phyloP scores from a whole-genome alignment of 495 filamentous ascomycete genomes.

The Xylaria palmicola region DNA sequence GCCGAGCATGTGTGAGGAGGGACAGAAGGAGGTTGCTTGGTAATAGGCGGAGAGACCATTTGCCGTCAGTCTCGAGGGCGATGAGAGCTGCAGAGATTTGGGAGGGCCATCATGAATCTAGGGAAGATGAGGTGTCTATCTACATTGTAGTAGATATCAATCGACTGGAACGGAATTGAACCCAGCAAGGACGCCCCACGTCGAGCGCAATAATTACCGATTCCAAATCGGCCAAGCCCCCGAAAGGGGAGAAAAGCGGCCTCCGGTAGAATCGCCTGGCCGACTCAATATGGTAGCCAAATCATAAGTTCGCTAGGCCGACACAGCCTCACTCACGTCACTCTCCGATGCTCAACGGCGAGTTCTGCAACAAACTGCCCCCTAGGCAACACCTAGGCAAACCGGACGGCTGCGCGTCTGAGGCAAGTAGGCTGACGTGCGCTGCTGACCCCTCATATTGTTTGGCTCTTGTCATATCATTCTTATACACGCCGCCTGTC shows the following conservation, averaged over 20 bases:
- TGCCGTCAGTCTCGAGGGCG: too few species aligned
- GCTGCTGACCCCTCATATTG: neutral
- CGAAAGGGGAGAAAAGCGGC: slow-evolving; percentile 8
- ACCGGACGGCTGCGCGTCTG: neutral
- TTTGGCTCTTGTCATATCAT: too few species aligned
- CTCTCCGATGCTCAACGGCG: too few species aligned
- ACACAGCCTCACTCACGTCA: slow-evolving; percentile 16
- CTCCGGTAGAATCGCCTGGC: slow-evolving; percentile 6
- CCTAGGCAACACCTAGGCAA: slow-evolving; percentile 8
- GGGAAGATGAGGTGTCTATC: neutral
- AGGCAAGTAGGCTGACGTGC: slow-evolving; percentile 1
- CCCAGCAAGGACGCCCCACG: neutral
- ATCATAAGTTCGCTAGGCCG: neutral
- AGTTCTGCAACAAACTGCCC: neutral
- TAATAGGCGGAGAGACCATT: too few species aligned
- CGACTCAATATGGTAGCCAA: neutral
- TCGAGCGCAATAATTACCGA: slow-evolving; percentile 4
- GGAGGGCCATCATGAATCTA: too few species aligned
- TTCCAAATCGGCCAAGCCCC: slow-evolving; percentile 2
- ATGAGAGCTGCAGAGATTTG: too few species aligned
- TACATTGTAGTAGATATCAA: neutral
- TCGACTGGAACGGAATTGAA: neutral
- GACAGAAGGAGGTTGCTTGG: too few species aligned
- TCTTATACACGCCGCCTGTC: neutral
- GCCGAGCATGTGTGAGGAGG: too few species aligned